Base-by-base conservation (phyloP, 768 basidiomycete genomes). In the Leucogyrophana mollusca region DNA sequence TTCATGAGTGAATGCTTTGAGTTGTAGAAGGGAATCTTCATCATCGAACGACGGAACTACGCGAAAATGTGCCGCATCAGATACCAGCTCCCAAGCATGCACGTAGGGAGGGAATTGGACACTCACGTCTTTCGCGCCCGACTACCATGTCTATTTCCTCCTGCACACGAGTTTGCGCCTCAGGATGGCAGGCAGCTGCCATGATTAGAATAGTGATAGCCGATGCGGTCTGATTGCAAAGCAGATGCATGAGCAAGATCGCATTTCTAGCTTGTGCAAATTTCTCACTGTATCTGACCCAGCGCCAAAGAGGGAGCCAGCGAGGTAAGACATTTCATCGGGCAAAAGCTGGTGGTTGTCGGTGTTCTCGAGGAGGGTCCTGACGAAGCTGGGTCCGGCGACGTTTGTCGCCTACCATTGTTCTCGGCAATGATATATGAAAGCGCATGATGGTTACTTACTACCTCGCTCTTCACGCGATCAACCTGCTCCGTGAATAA, bases 241-340 rank as follows among this genome's bases (percentile, higher is more conserved):
- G n/a, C n/a, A n/a, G n/a, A n/a, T n/a, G n/a, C n/a, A n/a, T n/a
- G n/a, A n/a, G n/a, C n/a, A n/a, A n/a, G n/a, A n/a, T n/a, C n/a
- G n/a, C n/a, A n/a, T n/a, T n/a, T n/a, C 13, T 30, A 13, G 27
- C 13, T 30, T 13, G 13, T 6, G 13, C 6, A 30, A 30, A 30
- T 6, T 30, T 6, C 58, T 35, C 42, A 61, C 68, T 5, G 81
- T 82, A 49, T 80, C 79, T 1, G 74, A 71, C 2, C 80, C 81
- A 5, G 80, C 81, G 14, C 79, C 80, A 50, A 82, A 83, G 64
- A 83, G 72, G 32, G 69, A 67, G 1, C 81, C 82, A 2, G 76
- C 78, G n/a, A 83, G 71, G 59, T 82, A 83, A 0, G 79, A 73
- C 5, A 73, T 71, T 49, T 84, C 80, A 41, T 75, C 65, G 38